Conservation (phyloP, 345 rosid genomes). For the Hibiscus mutabilis region DNA sequence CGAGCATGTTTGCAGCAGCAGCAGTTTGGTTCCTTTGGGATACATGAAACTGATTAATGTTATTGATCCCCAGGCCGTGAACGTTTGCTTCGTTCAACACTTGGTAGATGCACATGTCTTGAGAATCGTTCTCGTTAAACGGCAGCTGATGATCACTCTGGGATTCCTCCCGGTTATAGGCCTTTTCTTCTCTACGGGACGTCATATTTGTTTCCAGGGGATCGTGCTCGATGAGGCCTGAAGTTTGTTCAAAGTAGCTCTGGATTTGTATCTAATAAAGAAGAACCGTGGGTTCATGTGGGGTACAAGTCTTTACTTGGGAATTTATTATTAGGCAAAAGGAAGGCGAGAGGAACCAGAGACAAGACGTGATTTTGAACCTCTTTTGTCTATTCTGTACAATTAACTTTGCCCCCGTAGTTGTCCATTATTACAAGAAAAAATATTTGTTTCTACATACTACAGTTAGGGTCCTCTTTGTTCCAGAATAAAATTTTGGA, state of each 20-base stretch:
- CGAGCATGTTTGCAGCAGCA: slow-evolving; percentile 18
- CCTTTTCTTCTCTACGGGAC: background rate
- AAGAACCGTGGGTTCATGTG: background rate
- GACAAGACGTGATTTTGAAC: background rate
- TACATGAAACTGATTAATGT: background rate
- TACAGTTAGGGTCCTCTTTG: background rate
- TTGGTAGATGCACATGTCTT: slow-evolving; percentile 59
- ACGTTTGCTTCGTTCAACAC: slow-evolving; percentile 33
- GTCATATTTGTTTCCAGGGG: slow-evolving; percentile 1
- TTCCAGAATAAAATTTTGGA: background rate
- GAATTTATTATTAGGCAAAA: background rate
- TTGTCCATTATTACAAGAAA: background rate
- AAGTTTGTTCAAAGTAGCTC: background rate
- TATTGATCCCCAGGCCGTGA: slow-evolving; percentile 2
- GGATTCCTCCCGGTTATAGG: background rate
- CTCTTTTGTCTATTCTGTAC: background rate
- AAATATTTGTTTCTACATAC: background rate
- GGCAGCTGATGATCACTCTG: slow-evolving; percentile 33
- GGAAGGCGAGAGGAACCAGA: slow-evolving; percentile 3
- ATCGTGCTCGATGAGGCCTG: background rate
- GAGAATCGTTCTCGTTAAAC: slow-evolving; percentile 61
- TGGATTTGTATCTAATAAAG: slow-evolving; percentile 1
- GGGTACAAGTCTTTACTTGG: slow-evolving; percentile 3
- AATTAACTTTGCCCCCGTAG: background rate
- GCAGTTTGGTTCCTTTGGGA: slow-evolving; percentile 9